Conservation (phyloP, 176 grass and related monocot species). For the Hordeum vulgare region MorexV3_pseudomolecules_assembly NC_058523.1:485892083-485892582, state of each 20-base stretch:
- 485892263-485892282: conserved; percentile 42
- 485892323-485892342: neutral
- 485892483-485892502: conserved; percentile 38
- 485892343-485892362: neutral
- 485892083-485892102: conserved; percentile 19
- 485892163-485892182: conserved; percentile 31
- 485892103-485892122: conserved; percentile 24
- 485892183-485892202: conserved; percentile 41
- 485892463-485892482: conserved; percentile 49
- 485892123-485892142: conserved; percentile 23
- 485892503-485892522: conserved; percentile 29
- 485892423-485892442: conserved; percentile 17
- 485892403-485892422: conserved; percentile 34
- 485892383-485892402: conserved; percentile 14
- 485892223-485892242: conserved; percentile 40
- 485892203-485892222: conserved; percentile 44
- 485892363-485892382: neutral
- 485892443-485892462: conserved; percentile 43
- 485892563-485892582: conserved; percentile 11
- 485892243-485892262: conserved; percentile 24
- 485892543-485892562: neutral
- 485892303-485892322: neutral
- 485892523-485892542: neutral
- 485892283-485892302: conserved; percentile 35
- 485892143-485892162: too few species aligned